Conservation (phyloP, 2,329 filamentous ascomycete genomes). For the Albifimbria verrucaria region DNA sequence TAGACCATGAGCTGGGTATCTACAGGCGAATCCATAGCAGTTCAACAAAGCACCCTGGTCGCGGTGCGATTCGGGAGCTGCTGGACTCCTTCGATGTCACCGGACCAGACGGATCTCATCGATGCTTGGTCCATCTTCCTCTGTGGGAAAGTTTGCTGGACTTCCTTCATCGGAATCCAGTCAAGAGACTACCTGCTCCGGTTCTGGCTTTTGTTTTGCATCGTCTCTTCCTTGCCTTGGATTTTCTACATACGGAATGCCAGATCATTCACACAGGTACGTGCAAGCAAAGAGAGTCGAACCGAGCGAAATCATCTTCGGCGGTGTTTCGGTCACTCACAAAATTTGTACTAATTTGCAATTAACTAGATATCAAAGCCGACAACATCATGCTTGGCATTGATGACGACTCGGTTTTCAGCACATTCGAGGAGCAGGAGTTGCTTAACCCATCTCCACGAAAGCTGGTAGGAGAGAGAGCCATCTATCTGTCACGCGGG, state of each 20-base stretch:
- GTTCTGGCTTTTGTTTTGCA: slow-evolving; percentile 32
- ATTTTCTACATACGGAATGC: slow-evolving; percentile 44
- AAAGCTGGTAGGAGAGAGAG: slow-evolving; percentile 36
- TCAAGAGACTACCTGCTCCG: slow-evolving; percentile 28
- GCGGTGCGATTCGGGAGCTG: slow-evolving; percentile 24
- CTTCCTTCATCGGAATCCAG: slow-evolving; percentile 37
- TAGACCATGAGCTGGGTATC: slow-evolving; percentile 36
- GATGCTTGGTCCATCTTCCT: slow-evolving; percentile 35
- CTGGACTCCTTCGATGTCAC: slow-evolving; percentile 34
- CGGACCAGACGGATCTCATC: slow-evolving; percentile 31
- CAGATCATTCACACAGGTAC: slow-evolving; percentile 42
- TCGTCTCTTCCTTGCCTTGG: slow-evolving; percentile 38
- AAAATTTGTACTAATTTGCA: slow-evolving; percentile 24
- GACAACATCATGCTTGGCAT: slow-evolving; percentile 45
- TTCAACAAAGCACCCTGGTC: slow-evolving; percentile 26
- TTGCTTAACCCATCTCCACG: slow-evolving; percentile 34
- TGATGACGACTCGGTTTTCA: slow-evolving; percentile 34
- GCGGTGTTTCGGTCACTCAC: no score
- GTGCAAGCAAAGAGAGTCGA: slow-evolving; percentile 2
- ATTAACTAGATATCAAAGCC: slow-evolving; percentile 39
- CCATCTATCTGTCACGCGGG: slow-evolving; percentile 39
- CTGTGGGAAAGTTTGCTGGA: slow-evolving; percentile 38
- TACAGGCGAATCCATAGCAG: slow-evolving; percentile 33
- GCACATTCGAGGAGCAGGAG: slow-evolving; percentile 35
- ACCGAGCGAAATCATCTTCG: no score